Percentiles rank a stretch among this genome's conserved stretches.
These are phyloP conservation scores for Helicocarpus griseus DNA, from an alignment of 2,329 filamentous ascomycete genomes.

Conservation along the genomic window DNA sequence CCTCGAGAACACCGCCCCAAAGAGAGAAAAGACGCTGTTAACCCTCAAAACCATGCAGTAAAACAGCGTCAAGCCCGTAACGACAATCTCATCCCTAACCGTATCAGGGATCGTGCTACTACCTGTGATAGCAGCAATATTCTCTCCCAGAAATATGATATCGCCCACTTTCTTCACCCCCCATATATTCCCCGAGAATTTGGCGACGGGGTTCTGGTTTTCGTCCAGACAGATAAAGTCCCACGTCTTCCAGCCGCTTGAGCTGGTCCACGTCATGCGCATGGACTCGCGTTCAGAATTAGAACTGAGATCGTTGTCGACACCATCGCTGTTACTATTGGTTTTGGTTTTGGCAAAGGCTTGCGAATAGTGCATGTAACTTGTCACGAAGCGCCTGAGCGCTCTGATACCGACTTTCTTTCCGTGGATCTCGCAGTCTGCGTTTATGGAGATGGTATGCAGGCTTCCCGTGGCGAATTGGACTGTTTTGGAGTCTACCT, in stretches of 20 bases:
- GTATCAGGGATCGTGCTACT: constrained; percentile 1
- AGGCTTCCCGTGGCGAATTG: constrained; percentile 13
- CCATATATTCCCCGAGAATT: constrained; percentile 18
- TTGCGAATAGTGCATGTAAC: constrained; percentile 21
- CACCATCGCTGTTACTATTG: constrained; percentile 8
- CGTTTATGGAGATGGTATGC: constrained; percentile 18
- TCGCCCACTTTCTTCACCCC: constrained; percentile 18
- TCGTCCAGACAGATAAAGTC: constrained; percentile 24
- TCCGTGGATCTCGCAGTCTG: constrained; percentile 19
- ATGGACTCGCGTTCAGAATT: constrained; percentile 9
- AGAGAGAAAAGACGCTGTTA: constrained; percentile 17
- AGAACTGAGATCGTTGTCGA: no score
- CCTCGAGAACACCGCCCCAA: constrained; percentile 17
- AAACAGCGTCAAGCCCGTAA: constrained; percentile 20
- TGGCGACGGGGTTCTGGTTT: constrained; percentile 20
- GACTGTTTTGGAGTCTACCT: no score
- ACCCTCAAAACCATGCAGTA: constrained; percentile 19
- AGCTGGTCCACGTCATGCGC: constrained; percentile 22
- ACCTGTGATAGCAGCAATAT: background rate
- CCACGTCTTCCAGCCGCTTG: constrained; percentile 19
- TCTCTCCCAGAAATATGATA: constrained; percentile 20
- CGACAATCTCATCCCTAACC: constrained; percentile 22
- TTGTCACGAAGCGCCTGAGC: constrained; percentile 18
- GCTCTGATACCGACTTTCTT: constrained; percentile 17
- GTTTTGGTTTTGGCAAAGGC: constrained; percentile 12